These are phyloP conservation scores for Scheffersomyces illinoinensis DNA, from an alignment of 1,139 yeast genomes.

Conservation along the genomic window DNA sequence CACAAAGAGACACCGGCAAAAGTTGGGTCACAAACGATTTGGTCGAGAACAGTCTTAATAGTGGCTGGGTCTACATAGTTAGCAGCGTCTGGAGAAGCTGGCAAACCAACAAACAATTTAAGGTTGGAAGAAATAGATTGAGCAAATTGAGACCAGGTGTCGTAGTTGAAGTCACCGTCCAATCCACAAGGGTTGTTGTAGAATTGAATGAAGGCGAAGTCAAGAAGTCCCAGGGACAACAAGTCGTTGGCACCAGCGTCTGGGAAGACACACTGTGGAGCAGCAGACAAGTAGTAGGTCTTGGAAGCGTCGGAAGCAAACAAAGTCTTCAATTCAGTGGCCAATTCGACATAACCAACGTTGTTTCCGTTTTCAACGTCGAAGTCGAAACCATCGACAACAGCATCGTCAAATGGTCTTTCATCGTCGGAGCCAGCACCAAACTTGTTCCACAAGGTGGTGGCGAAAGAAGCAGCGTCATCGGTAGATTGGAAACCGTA, in stretches of 20 bases:
- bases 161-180: conserved; percentile 16
- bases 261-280: conserved; percentile 23
- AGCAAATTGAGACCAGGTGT: conserved; percentile 15
- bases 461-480: conserved; percentile 12
- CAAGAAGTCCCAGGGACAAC: conserved; percentile 12
- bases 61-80: conserved; percentile 20
- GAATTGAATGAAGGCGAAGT: conserved; percentile 20
- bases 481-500: conserved; percentile 10
- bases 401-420: conserved; percentile 16
- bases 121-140: conserved; percentile 14
- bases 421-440: conserved; percentile 12
- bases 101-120: conserved; percentile 17
- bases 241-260: conserved; percentile 16
- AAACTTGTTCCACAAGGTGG: conserved; percentile 14
- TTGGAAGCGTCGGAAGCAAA: conserved; percentile 7
- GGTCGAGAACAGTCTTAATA: conserved; percentile 13
- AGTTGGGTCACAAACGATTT: conserved; percentile 15
- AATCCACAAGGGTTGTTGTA: conserved; percentile 20
- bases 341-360: conserved; percentile 12
- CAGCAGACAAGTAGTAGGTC: conserved; percentile 17
- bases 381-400: conserved; percentile 18
- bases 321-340: conserved; percentile 9
- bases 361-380: conserved; percentile 13
- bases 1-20: conserved; percentile 30
- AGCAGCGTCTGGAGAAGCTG: conserved; percentile 12